Conservation (phyloP, 306 rosid genomes). For the Medicago truncatula region DNA sequence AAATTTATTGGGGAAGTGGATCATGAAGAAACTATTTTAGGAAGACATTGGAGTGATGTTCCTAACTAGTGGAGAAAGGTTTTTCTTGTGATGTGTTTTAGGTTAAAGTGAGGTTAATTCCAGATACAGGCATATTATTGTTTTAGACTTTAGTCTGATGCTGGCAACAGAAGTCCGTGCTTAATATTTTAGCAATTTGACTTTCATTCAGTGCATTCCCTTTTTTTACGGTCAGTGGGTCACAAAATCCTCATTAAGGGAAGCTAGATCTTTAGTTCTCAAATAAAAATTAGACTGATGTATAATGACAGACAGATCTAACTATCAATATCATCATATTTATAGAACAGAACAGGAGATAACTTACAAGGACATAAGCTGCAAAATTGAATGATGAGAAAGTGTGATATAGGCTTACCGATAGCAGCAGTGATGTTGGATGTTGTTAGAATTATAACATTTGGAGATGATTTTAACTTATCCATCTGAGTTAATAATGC, state of each 20-base stretch:
- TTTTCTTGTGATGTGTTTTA: slow-evolving; percentile 21
- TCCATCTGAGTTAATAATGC: slow-evolving; percentile 96
- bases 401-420: slow-evolving; percentile 64
- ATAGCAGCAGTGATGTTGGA: slow-evolving; percentile 94
- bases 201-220: neutral
- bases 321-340: slow-evolving; percentile 1
- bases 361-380: neutral
- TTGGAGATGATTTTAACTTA: slow-evolving; percentile 84
- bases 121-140: neutral
- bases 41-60: slow-evolving; percentile 15
- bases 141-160: slow-evolving; percentile 25
- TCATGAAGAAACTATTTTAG: slow-evolving; percentile 29
- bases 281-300: neutral
- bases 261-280: slow-evolving; percentile 22
- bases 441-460: slow-evolving; percentile 88
- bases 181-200: slow-evolving; percentile 23
- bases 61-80: neutral
- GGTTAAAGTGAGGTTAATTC: slow-evolving; percentile 6
- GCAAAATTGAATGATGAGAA: slow-evolving; percentile 31
- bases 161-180: slow-evolving; percentile 10
- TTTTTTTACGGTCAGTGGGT: neutral
- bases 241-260: neutral
- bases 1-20: slow-evolving; percentile 33
- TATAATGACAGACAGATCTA: slow-evolving; percentile 18
- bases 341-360: slow-evolving; percentile 17